These are phyloP conservation scores for Elaeis oleifera DNA, from an alignment of 202 grass and related monocot species.

Conservation along the genomic window DNA sequence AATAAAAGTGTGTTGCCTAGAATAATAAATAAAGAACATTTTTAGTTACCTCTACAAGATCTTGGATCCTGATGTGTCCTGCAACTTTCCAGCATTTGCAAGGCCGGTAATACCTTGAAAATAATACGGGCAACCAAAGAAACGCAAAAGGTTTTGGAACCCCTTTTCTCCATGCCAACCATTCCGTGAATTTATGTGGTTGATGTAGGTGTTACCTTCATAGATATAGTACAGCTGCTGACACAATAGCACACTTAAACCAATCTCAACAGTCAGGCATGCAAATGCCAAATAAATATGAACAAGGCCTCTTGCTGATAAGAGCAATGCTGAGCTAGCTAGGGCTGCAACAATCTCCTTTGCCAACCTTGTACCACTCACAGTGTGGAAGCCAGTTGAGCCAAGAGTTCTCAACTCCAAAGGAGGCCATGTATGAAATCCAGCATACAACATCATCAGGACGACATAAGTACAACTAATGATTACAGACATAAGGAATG, in stretches of 20 bases:
- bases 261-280: constrained; percentile 67
- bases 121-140: constrained; percentile 66
- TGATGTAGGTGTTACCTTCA: constrained; percentile 78
- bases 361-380: constrained; percentile 29
- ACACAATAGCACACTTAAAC: constrained; percentile 66
- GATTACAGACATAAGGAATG: constrained; percentile 80
- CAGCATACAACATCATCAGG: constrained; percentile 59
- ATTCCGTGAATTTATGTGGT: constrained; percentile 48
- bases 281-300: constrained; percentile 83
- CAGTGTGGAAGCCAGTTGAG: constrained; percentile 27
- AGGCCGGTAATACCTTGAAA: constrained; percentile 52
- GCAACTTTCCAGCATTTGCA: constrained; percentile 43
- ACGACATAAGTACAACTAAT: constrained; percentile 69
- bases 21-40: too few relatives aligned
- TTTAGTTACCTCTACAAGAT: constrained; percentile 19
- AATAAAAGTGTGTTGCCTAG: too few relatives aligned
- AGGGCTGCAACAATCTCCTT: constrained; percentile 45
- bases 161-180: constrained; percentile 46
- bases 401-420: constrained; percentile 37
- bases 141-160: constrained; percentile 70
- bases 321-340: constrained; percentile 53
- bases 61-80: constrained; percentile 68
- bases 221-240: constrained; percentile 94
- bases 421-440: constrained; percentile 68
- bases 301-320: constrained; percentile 88